Evolutionary conservation across 371 early-diverging fungal species (phyloP).

Genomic region (Apophysomyces trapeziformis): DNA sequence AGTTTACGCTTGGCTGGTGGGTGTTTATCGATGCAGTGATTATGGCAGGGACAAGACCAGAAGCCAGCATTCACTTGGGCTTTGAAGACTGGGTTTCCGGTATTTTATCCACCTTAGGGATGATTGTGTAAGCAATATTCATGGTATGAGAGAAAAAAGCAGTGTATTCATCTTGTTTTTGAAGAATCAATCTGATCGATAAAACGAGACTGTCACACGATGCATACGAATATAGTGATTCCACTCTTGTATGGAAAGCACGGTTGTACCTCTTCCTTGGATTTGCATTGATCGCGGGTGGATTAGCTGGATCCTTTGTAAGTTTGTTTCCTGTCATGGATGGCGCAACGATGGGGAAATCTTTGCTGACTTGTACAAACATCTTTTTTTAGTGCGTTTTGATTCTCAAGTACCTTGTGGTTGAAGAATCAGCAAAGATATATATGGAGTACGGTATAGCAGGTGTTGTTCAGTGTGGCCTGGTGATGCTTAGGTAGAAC

Average conservation of each 20-base stretch:
- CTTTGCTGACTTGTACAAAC: conserved; percentile 1
- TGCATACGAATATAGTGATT: conserved; percentile 47
- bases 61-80: conserved; percentile 47
- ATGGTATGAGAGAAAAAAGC: neutral
- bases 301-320: conserved; percentile 78
- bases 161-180: neutral
- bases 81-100: conserved; percentile 87
- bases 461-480: conserved; percentile 66
- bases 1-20: conserved; percentile 90
- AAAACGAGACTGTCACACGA: conserved; percentile 62
- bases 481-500: conserved; percentile 75
- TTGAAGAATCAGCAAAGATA: conserved; percentile 59
- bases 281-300: conserved; percentile 78
- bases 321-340: conserved; percentile 25
- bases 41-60: conserved; percentile 40
- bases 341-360: neutral
- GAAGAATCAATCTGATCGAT: conserved; percentile 61
- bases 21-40: conserved; percentile 76
- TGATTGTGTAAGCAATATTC: conserved; percentile 68
- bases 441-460: conserved; percentile 72
- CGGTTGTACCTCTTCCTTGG: conserved; percentile 78
- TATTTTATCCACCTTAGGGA: conserved; percentile 74
- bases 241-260: conserved; percentile 68
- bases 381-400: conserved; percentile 59
- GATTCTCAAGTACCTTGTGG: conserved; percentile 71